A percentile compares a stretch with the other conserved stretches of the same genome.
Evolutionary conservation across 495 filamentous ascomycete species (phyloP).

Genomic region (Terfezia boudieri): DNA sequence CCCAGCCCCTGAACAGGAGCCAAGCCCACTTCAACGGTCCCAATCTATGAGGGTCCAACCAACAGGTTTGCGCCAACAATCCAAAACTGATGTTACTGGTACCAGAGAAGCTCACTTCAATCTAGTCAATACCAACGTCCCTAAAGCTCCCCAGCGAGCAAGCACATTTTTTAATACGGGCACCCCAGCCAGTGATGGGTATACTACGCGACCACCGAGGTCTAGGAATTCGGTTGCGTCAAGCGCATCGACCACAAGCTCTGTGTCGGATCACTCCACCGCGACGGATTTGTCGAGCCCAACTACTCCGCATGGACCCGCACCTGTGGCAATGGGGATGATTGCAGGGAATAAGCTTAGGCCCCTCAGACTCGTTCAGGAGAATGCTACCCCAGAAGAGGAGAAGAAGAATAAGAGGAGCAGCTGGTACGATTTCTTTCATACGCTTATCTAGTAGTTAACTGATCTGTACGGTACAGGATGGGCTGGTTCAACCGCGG

Average conservation of each 20-base stretch:
- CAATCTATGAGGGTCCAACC: constrained; percentile 9
- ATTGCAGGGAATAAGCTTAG: constrained; percentile 55
- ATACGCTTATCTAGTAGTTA: background rate
- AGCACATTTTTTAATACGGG: constrained; percentile 26
- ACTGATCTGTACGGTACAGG: constrained; percentile 4
- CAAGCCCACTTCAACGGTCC: constrained; percentile 22
- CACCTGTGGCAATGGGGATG: constrained; percentile 38
- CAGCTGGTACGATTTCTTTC: constrained; percentile 13
- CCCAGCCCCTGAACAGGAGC: constrained; percentile 45
- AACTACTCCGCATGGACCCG: constrained; percentile 31
- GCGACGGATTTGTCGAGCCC: constrained; percentile 31
- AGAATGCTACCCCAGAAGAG: constrained; percentile 21
- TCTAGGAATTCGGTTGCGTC: constrained; percentile 19
- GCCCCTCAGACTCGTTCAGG: constrained; percentile 70
- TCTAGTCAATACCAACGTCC: background rate
- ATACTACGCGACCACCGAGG: constrained; percentile 36
- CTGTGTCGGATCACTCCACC: constrained; percentile 34
- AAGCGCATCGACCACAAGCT: constrained; percentile 33
- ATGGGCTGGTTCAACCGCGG: constrained; percentile 14
- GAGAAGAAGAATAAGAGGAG: constrained; percentile 14
- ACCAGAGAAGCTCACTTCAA: background rate
- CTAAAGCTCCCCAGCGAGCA: constrained; percentile 5
- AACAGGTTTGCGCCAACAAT: background rate
- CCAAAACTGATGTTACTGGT: background rate
- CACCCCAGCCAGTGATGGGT: constrained; percentile 30